These are phyloP conservation scores for Pulicaria dysenterica DNA, from an alignment of 129 eudicot species.

Conservation along the genomic window DNA sequence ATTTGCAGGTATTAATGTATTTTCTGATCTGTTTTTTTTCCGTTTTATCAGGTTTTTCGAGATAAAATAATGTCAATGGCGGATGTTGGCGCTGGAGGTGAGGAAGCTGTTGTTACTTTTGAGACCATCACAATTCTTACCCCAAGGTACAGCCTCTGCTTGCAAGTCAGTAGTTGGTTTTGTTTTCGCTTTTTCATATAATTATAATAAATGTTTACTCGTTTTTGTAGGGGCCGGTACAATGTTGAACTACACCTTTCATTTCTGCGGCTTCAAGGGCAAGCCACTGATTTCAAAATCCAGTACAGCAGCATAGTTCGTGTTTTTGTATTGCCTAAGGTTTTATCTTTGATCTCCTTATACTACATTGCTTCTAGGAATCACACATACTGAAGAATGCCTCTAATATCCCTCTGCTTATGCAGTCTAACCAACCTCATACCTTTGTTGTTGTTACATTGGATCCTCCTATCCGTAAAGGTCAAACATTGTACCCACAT, in stretches of 20 bases:
- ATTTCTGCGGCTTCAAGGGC: slow-evolving; percentile 93
- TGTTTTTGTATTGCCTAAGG: slow-evolving; percentile 91
- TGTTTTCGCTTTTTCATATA: background rate
- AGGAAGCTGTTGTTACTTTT: slow-evolving; percentile 92
- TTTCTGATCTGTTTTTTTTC: slow-evolving; percentile 5
- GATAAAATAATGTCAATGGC: slow-evolving; percentile 87
- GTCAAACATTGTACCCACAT: slow-evolving; percentile 96
- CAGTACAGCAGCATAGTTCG: slow-evolving; percentile 98
- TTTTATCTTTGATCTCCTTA: slow-evolving; percentile 15
- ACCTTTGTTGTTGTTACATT: slow-evolving; percentile 89
- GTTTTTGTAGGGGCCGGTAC: slow-evolving; percentile 74
- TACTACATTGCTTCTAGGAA: background rate
- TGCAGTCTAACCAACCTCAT: slow-evolving; percentile 95
- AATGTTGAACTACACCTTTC: slow-evolving; percentile 92
- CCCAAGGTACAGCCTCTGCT: slow-evolving; percentile 62
- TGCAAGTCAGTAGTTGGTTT: background rate
- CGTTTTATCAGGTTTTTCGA: slow-evolving; percentile 60
- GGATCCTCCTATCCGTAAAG: slow-evolving; percentile 97
- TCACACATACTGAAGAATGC: background rate
- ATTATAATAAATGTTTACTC: background rate
- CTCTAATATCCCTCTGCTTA: background rate
- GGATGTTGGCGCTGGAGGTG: slow-evolving; percentile 89
- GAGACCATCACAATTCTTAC: slow-evolving; percentile 94
- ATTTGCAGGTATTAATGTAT: slow-evolving; percentile 7
- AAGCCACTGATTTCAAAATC: slow-evolving; percentile 94